Conservation (phyloP, 2,329 filamentous ascomycete genomes). For the Pseudogymnoascus sp. region DNA sequence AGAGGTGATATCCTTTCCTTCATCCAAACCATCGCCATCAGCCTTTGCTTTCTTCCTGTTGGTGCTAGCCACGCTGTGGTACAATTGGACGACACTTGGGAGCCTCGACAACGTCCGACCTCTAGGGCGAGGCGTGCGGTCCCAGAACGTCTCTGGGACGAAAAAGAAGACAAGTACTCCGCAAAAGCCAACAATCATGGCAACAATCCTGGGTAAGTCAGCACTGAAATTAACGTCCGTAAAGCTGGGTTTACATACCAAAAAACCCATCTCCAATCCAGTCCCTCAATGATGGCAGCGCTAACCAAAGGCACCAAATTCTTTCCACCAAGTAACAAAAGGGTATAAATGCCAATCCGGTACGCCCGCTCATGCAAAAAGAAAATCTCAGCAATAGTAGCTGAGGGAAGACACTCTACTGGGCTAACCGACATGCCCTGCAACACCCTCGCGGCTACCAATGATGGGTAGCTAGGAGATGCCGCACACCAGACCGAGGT, state of each 20-base stretch:
- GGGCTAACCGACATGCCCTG: constrained; percentile 83
- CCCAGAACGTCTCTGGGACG: constrained; percentile 94
- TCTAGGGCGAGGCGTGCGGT: constrained; percentile 56
- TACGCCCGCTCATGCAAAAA: constrained; percentile 92
- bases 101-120: constrained; percentile 10
- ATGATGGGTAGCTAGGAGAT: constrained; percentile 71
- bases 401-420: constrained; percentile 85
- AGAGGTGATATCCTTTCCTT: background rate
- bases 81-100: constrained; percentile 15
- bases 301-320: constrained; percentile 83
- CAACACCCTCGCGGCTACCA: constrained; percentile 74
- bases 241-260: constrained; percentile 44
- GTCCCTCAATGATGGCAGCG: constrained; percentile 68
- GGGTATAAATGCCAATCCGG: constrained; percentile 84
- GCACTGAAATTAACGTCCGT: background rate
- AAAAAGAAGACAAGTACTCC: constrained; percentile 73
- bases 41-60: constrained; percentile 2
- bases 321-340: constrained; percentile 82
- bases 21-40: background rate
- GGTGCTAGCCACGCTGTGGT: constrained; percentile 13
- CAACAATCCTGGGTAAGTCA: constrained; percentile 55
- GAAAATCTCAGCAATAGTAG: constrained; percentile 93
- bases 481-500: constrained; percentile 77
- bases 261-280: constrained; percentile 87
- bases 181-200: constrained; percentile 67